Evolutionary conservation across 1,139 yeast species (phyloP), one percentile per base, ranked within the genome.

Genomic region (Nematodospora anomalae): DNA sequence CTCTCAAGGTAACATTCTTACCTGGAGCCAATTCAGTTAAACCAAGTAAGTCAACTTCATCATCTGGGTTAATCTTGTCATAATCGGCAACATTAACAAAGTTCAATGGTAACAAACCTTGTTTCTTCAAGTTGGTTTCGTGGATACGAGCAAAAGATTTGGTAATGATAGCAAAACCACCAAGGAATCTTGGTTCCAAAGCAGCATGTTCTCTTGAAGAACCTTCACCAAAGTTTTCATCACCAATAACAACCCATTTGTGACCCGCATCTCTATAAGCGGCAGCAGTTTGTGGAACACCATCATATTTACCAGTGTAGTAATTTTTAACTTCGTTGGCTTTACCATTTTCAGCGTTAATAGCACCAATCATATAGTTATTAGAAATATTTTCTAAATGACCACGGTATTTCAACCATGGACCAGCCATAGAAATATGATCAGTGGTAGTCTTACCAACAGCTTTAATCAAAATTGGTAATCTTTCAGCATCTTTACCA

Each of bases 371-470:
- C 53, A 92, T 74, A 6, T 97, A 90, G 69, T 92, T 92, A 69
- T 92, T 78, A 10, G 97, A 86, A 49, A 92, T 92, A 65, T 92
- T 92, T 60, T 89, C 94, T 75, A 92, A 80, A 77, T 92, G 98
- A 76, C 98, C 98, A 80, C 97, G 88, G 95, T 92, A 92, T 79
- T 92, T 92, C 80, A 92, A 87, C 98, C 98, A 92, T 65, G 97
- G 97, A 74, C 98, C 98, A 64, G 98, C 98, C 94, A 87, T 89
- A 60, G 97, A 90, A 62, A 92, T 92, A 76, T 92, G 97, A 75
- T 92, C 98, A 56, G 98, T 92, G 62, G 98, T 92, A 68, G 97
- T 89, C 81, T 92, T 92, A 75, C 97, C 97, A 53, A 83, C 76
- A 53, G 97, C 87, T 79, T 92, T 92, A 72, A 92, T 88, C 71